Percentiles rank a stretch among this genome's conserved stretches.
These are phyloP conservation scores for Castanea mollissima DNA, from an alignment of 306 rosid species.

Conservation along the genomic window DNA sequence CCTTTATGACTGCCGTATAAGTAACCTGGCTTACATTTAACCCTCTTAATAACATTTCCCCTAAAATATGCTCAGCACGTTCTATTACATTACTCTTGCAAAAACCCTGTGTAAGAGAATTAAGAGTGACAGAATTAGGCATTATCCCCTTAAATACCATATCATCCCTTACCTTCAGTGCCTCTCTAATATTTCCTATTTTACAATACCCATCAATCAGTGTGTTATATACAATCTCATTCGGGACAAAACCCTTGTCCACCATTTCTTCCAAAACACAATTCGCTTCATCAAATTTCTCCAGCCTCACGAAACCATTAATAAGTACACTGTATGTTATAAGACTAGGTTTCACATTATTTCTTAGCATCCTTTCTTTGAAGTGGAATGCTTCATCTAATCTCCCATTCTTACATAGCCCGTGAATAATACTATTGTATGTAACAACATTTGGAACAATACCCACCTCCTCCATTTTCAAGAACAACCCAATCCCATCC, in stretches of 20 bases:
- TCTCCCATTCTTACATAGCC: slow-evolving; percentile 61
- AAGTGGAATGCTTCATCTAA: slow-evolving; percentile 48
- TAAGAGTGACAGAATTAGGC: slow-evolving; percentile 59
- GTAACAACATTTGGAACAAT: slow-evolving; percentile 65
- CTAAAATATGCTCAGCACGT: slow-evolving; percentile 43
- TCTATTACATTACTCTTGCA: slow-evolving; percentile 51
- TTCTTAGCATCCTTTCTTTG: slow-evolving; percentile 49
- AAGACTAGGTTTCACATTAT: slow-evolving; percentile 48
- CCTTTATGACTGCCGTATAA: slow-evolving; percentile 45
- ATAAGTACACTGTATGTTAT: slow-evolving; percentile 58
- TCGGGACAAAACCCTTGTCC: slow-evolving; percentile 52
- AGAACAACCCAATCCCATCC: slow-evolving; percentile 48
- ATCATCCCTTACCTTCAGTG: slow-evolving; percentile 58
- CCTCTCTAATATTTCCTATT: slow-evolving; percentile 50
- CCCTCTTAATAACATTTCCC: slow-evolving; percentile 33
- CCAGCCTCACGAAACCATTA: slow-evolving; percentile 56
- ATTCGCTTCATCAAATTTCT: slow-evolving; percentile 45
- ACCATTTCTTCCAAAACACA: slow-evolving; percentile 50
- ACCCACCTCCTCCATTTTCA: slow-evolving; percentile 52
- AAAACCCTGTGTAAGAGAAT: slow-evolving; percentile 59
- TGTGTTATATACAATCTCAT: slow-evolving; percentile 54
- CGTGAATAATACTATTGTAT: slow-evolving; percentile 65
- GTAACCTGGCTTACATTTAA: slow-evolving; percentile 46
- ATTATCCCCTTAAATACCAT: slow-evolving; percentile 52
- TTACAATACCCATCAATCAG: slow-evolving; percentile 65